Conservation (phyloP, 441 rosid species). For the Euphorbia corollata region DNA sequence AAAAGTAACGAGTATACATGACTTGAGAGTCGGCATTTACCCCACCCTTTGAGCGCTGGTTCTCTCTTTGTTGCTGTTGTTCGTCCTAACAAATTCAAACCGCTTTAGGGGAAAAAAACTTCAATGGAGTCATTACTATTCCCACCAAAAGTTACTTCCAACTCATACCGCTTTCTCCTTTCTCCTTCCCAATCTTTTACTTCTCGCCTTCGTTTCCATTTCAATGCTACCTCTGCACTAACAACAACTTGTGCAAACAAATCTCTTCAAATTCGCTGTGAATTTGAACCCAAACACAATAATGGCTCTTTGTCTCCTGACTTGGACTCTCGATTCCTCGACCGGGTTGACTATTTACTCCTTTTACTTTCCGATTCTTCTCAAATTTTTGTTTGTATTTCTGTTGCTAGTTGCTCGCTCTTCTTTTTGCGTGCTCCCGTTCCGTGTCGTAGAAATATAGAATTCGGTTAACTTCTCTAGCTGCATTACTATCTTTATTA, state of each 20-base stretch:
- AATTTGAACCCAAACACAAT: constrained; percentile 39
- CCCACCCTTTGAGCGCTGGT: too few species aligned
- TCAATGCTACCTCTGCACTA: constrained; percentile 21
- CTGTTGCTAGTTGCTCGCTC: neutral
- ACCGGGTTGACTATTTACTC: constrained; percentile 38
- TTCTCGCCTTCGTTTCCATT: constrained; percentile 20
- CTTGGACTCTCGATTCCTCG: constrained; percentile 64
- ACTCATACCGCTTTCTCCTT: constrained; percentile 20
- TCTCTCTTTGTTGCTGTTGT: neutral
- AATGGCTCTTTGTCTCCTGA: constrained; percentile 53
- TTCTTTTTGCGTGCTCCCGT: neutral
- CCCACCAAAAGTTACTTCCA: constrained; percentile 26
- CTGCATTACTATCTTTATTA: neutral
- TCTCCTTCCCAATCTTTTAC: constrained; percentile 16
- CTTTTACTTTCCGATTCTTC: neutral
- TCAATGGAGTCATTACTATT: constrained; percentile 30
- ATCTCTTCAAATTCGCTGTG: constrained; percentile 35
- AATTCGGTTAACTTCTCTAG: neutral
- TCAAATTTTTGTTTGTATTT: neutral
- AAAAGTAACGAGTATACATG: too few species aligned
- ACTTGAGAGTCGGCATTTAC: too few species aligned
- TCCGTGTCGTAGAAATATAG: neutral
- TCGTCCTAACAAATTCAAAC: neutral
- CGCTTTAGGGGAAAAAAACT: neutral
- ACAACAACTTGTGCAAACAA: constrained; percentile 26